Conservation (phyloP, 2,329 filamentous ascomycete species). For the Gnomoniopsis sp. region DNA sequence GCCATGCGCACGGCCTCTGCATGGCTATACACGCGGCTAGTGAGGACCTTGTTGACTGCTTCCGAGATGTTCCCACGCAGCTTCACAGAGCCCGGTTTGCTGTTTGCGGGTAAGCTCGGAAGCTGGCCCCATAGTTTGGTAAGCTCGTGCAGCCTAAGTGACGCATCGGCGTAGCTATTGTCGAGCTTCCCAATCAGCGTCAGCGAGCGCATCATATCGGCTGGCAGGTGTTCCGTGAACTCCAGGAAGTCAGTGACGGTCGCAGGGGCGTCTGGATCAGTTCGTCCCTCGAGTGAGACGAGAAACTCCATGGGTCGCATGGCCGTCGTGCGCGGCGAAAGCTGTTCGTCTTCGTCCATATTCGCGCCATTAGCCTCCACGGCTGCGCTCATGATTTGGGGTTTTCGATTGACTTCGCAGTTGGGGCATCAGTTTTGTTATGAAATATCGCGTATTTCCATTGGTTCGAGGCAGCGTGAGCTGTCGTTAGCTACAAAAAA, state of each 20-base stretch:
- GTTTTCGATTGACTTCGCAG: background rate
- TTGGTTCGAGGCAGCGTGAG: background rate
- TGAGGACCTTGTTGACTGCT: slow-evolving; percentile 50
- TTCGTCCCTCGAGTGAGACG: slow-evolving; percentile 45
- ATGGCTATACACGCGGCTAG: slow-evolving; percentile 55
- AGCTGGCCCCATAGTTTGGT: slow-evolving; percentile 56
- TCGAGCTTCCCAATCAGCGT: slow-evolving; percentile 65
- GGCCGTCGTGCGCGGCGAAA: slow-evolving; percentile 32
- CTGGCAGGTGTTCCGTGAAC: slow-evolving; percentile 66
- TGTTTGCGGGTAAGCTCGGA: slow-evolving; percentile 43
- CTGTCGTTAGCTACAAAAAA: background rate
- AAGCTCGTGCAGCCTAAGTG: slow-evolving; percentile 51
- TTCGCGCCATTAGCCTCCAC: slow-evolving; percentile 20
- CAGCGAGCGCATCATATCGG: slow-evolving; percentile 63
- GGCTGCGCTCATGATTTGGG: slow-evolving; percentile 21
- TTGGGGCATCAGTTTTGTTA: background rate
- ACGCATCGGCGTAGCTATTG: slow-evolving; percentile 53
- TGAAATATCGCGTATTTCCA: background rate
- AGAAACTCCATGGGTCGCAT: slow-evolving; percentile 31
- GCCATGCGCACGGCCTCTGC: slow-evolving; percentile 62
- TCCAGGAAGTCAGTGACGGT: slow-evolving; percentile 70
- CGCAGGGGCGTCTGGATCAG: slow-evolving; percentile 64
- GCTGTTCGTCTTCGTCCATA: slow-evolving; percentile 26
- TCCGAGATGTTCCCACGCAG: slow-evolving; percentile 60
- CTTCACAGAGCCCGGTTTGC: slow-evolving; percentile 45